These are phyloP conservation scores for Pistacia integerrima DNA, from an alignment of 345 rosid genomes.

Conservation along the genomic window DNA sequence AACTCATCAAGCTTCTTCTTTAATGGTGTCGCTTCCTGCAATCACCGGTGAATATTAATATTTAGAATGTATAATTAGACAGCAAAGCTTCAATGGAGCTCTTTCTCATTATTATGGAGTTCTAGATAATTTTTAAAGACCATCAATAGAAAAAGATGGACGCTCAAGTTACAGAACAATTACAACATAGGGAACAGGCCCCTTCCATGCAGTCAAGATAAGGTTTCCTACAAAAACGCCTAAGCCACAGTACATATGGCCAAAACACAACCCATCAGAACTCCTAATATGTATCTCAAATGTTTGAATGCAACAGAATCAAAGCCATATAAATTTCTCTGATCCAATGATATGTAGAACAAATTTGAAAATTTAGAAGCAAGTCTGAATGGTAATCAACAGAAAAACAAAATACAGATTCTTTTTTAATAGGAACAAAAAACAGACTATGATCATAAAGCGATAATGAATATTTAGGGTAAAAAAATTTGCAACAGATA, in stretches of 20 bases:
- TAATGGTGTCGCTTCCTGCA: slow-evolving; percentile 94
- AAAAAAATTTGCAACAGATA: slow-evolving; percentile 3
- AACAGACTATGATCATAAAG: neutral
- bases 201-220: neutral
- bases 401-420: slow-evolving; percentile 5
- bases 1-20: slow-evolving; percentile 98
- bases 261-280: slow-evolving; percentile 2
- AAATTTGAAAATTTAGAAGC: slow-evolving; percentile 11
- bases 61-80: slow-evolving; percentile 2
- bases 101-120: neutral
- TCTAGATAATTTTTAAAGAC: neutral
- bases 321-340: neutral
- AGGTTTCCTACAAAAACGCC: neutral
- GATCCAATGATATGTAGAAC: neutral
- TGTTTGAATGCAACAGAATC: neutral
- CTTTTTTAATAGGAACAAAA: too few relatives aligned
- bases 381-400: slow-evolving; percentile 2
- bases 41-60: slow-evolving; percentile 26
- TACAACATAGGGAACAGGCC: neutral
- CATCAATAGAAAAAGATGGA: neutral
- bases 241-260: neutral
- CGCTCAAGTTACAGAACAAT: neutral
- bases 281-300: slow-evolving; percentile 1
- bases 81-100: neutral
- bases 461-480: too few relatives aligned